A percentile compares a stretch with the other conserved stretches of the same genome.
Conservation (phyloP, 768 basidiomycete species). For the Lactarius hengduanensis region DNA sequence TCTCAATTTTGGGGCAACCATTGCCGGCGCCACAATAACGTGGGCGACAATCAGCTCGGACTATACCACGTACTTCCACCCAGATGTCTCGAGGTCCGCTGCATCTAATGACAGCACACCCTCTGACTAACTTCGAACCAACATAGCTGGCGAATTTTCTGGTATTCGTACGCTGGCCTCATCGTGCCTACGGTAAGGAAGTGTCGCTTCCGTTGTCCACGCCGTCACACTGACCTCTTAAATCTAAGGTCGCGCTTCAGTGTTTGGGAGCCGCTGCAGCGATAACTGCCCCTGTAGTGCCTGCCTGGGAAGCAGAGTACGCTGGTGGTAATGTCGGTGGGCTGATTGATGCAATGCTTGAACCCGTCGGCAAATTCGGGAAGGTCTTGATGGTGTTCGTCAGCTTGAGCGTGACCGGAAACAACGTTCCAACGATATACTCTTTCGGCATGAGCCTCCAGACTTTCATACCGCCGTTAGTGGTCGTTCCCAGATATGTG, state of each 20-base stretch:
- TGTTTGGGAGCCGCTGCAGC: constrained; percentile 70
- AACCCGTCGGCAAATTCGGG: constrained; percentile 61
- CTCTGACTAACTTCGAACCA: neutral
- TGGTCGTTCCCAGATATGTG: constrained; percentile 63
- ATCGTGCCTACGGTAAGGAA: constrained; percentile 53
- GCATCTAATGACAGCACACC: neutral
- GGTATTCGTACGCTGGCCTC: constrained; percentile 64
- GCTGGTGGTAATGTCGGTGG: constrained; percentile 57
- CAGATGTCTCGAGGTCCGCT: constrained; percentile 54
- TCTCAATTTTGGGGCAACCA: constrained; percentile 63
- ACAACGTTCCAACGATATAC: constrained; percentile 83
- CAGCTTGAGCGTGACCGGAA: constrained; percentile 73
- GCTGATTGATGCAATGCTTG: constrained; percentile 58
- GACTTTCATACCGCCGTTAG: constrained; percentile 57
- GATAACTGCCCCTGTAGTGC: constrained; percentile 52
- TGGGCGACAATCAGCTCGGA: constrained; percentile 65
- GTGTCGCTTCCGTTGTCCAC: constrained; percentile 7
- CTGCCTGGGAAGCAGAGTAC: constrained; percentile 57
- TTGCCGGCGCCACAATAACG: constrained; percentile 72
- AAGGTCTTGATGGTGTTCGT: constrained; percentile 72
- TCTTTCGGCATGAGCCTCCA: constrained; percentile 75
- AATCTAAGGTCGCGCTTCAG: constrained; percentile 40
- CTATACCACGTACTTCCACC: constrained; percentile 68
- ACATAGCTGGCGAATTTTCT: constrained; percentile 58
- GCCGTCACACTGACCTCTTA: neutral